These are phyloP conservation scores for Diaporthe humulicola DNA, from an alignment of 2,329 filamentous ascomycete species.

Conservation along the genomic window DNA sequence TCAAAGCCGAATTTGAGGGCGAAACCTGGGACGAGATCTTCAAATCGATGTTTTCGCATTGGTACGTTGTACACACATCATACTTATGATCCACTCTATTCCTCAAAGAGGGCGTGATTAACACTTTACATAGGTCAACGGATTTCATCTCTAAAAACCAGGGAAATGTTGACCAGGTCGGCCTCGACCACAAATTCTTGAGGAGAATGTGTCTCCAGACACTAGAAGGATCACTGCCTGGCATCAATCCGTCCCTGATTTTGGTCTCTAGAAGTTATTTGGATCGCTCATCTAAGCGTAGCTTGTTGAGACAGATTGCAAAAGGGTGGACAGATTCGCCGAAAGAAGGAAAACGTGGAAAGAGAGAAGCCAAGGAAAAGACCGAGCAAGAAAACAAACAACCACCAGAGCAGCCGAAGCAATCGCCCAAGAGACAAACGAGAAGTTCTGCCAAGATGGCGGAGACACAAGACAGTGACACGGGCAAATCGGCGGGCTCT, in stretches of 20 bases:
- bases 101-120: not conserved
- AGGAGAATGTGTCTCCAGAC: conserved; percentile 1
- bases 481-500: not conserved
- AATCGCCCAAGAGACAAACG: conserved; percentile 6
- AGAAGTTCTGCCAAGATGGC: conserved; percentile 5
- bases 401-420: not conserved
- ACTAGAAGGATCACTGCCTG: not conserved
- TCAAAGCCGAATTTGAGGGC: conserved; percentile 36
- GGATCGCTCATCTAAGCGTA: conserved; percentile 3
- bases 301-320: conserved; percentile 26
- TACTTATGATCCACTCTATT: not conserved
- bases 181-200: conserved; percentile 23
- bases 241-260: conserved; percentile 1
- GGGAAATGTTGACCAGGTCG: conserved; percentile 27
- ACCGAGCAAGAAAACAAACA: not conserved
- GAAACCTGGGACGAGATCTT: conserved; percentile 36
- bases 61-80: not conserved
- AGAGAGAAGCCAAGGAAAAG: conserved; percentile 11
- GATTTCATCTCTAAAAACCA: conserved; percentile 34
- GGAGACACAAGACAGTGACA: not conserved
- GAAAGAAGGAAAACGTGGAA: not conserved
- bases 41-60: conserved; percentile 31
- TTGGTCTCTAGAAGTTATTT: conserved; percentile 3
- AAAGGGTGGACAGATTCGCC: not conserved
- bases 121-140: not conserved